Evolutionary conservation across 345 rosid genomes (phyloP), one percentile per base, ranked within the genome.

Genomic region (Mangifera indica): DNA sequence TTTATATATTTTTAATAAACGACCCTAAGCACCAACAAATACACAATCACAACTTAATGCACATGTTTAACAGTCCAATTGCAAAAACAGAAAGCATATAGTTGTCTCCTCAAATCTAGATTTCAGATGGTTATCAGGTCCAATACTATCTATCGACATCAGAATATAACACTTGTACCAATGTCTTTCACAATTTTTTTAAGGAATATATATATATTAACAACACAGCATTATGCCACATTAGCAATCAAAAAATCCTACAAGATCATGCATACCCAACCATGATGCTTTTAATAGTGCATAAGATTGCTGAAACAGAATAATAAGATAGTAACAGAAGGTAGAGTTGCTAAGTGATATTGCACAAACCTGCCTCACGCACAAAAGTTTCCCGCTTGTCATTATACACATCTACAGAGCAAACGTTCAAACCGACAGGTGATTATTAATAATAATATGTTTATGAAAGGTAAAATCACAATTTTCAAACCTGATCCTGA

Each of bases 351-450:
- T 21, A 63, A 58, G 46, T 29, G 51, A 67, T 2, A 67, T 64
- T 37, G 77, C 10, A 79, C 96, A 51, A 72, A 90, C 98, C 98
- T 89, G 97, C 99, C 84, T 89, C 98, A 11, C 96, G 88, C 76
- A 71, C 69, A 73, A 95, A 93, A 77, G 87, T 89, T 72, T 95
- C 97, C 79, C 77, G 88, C 65, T 81, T 75, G 74, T 95, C 97
- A 53, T 95, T 86, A 79, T 95, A 95, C 61, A 88, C 97, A 71
- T 95, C 99, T 95, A 81, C 81, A 86, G 3, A 66, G 56, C 10
- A 60, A 45, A 77, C 58, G 51, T 42, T 13, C 73, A 65, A 81
- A 80, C 34, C 24, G 72, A 26, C 49, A 40, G 56, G 55, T 67
- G 70, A 77, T 34, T 34, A 34, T 34, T 34, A 34, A 34, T 34